Percentiles rank a stretch among this genome's conserved stretches.
These are phyloP conservation scores for Melampsora larici-populina DNA, from an alignment of 1,284 basidiomycete genomes.

Conservation along the genomic window DNA sequence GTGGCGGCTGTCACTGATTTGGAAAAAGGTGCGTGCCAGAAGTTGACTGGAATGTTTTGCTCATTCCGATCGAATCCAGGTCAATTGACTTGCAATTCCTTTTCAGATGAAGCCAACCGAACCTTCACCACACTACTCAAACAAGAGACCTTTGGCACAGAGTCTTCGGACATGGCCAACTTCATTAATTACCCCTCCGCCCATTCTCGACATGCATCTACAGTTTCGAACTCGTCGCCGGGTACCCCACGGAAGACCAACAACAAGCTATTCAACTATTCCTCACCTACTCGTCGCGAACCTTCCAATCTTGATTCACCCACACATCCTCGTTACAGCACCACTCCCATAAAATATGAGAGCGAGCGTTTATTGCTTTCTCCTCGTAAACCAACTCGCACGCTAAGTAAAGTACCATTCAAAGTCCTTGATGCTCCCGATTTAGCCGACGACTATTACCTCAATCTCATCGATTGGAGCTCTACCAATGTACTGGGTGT, in stretches of 20 bases:
- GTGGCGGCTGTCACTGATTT: conserved; percentile 36
- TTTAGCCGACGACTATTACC: conserved; percentile 94
- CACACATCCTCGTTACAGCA: conserved; percentile 78
- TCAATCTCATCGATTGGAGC: conserved; percentile 97
- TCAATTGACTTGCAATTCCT: background rate
- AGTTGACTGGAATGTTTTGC: too few species aligned
- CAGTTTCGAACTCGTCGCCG: conserved; percentile 24
- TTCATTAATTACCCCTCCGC: conserved; percentile 27
- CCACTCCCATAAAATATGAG: conserved; percentile 81
- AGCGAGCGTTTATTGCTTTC: conserved; percentile 79
- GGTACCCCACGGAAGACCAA: conserved; percentile 48
- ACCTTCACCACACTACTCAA: conserved; percentile 38
- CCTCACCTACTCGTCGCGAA: conserved; percentile 53
- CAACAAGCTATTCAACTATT: conserved; percentile 57
- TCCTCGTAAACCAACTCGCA: conserved; percentile 74
- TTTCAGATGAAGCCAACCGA: conserved; percentile 22
- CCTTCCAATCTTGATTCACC: conserved; percentile 57
- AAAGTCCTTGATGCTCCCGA: conserved; percentile 96
- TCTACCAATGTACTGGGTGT: conserved; percentile 91
- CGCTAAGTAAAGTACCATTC: conserved; percentile 91
- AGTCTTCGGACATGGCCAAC: conserved; percentile 19
- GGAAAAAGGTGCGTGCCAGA: conserved; percentile 27
- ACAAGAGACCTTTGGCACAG: conserved; percentile 32
- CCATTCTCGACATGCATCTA: conserved; percentile 35
- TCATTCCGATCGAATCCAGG: background rate